Conservation (phyloP, 768 basidiomycete species). For the Ramaria sp. region DNA sequence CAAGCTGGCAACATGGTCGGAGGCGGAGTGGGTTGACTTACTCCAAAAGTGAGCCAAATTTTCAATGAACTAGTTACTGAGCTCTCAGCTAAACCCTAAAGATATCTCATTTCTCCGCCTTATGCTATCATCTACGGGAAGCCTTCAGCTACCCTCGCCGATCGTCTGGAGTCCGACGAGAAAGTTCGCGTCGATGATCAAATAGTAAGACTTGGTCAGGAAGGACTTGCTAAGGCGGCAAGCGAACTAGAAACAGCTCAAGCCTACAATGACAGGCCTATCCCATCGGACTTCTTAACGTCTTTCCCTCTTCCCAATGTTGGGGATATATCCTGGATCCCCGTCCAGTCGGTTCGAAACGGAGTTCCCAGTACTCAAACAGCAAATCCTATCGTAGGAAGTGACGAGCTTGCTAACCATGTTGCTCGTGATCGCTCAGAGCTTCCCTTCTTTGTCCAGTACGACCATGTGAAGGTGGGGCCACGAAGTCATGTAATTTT, state of each 20-base stretch:
- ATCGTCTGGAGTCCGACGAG: slow-evolving; percentile 71
- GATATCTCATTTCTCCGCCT: slow-evolving; percentile 69
- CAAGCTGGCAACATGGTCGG: slow-evolving; percentile 59
- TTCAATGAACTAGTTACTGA: neutral
- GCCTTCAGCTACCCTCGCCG: slow-evolving; percentile 77
- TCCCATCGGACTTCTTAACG: slow-evolving; percentile 72
- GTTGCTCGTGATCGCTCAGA: slow-evolving; percentile 56
- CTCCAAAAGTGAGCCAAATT: slow-evolving; percentile 49
- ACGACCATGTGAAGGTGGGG: slow-evolving; percentile 80
- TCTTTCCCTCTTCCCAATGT: slow-evolving; percentile 88
- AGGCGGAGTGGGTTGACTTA: slow-evolving; percentile 64
- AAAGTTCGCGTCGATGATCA: slow-evolving; percentile 66
- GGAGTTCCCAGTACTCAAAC: slow-evolving; percentile 36
- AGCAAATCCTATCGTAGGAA: slow-evolving; percentile 19
- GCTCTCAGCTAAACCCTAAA: slow-evolving; percentile 22
- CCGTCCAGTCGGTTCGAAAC: slow-evolving; percentile 58
- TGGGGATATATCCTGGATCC: slow-evolving; percentile 87
- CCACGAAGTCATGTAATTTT: neutral
- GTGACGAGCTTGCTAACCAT: slow-evolving; percentile 44
- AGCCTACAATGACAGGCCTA: slow-evolving; percentile 70
- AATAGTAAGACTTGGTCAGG: slow-evolving; percentile 59
- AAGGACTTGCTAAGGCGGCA: slow-evolving; percentile 65
- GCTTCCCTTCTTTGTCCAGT: slow-evolving; percentile 85
- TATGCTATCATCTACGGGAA: slow-evolving; percentile 74
- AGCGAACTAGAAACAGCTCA: slow-evolving; percentile 72